Base-by-base conservation (phyloP, 2,329 filamentous ascomycete species). In the Bipolaris bicolor region DNA sequence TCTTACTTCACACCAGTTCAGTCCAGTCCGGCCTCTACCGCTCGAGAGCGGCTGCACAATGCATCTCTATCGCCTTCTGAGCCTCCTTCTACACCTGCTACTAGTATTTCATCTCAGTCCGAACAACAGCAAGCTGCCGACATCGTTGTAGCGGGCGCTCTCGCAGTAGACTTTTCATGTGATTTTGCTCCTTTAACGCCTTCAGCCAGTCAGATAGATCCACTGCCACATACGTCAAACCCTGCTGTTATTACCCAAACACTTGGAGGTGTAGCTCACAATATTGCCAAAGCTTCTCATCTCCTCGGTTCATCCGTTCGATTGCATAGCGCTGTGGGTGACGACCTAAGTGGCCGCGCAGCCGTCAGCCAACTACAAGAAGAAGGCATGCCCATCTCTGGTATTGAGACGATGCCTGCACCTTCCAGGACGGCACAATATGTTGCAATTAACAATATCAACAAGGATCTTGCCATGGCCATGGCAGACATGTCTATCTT, bases 401-500 rank as follows among this genome's bases (percentile, higher is more conserved):
- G 86, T 39, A 85, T 97, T 49, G 83, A 71, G 39, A 72, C 68
- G 0, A 63, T 80, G 0, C 63, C 67, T 5, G 60, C 63, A 20
- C 81, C 81, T 2, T 83, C 82, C 31, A 84, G 90, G 54, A 98
- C 94, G 1, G 92, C 93, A 0, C 92, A 97, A 74, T 98, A 98
- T 73, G 86, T 98, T 3, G 90, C 94, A 15, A 82, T 98, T 63
- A 99, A 98, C 73, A 90, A 96, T 70, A 81, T 82, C 0, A 86
- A 89, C 58, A 96, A 92, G 75, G 90, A 93, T 62, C 85, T 99
- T 2, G 83, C 93, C n/a, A 78, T 97, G 61, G 94, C 92, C 44
- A 96, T 97, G 91, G 93, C 94, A 4, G 95, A 98, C 72, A 97
- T 98, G 92, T 85, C 83, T 53, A 94, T 97, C 66, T 85, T 97